Evolutionary conservation across 2,329 filamentous ascomycete genomes (phyloP), one percentile per base, ranked within the genome.

Genomic region (Thielaviopsis musarum): DNA sequence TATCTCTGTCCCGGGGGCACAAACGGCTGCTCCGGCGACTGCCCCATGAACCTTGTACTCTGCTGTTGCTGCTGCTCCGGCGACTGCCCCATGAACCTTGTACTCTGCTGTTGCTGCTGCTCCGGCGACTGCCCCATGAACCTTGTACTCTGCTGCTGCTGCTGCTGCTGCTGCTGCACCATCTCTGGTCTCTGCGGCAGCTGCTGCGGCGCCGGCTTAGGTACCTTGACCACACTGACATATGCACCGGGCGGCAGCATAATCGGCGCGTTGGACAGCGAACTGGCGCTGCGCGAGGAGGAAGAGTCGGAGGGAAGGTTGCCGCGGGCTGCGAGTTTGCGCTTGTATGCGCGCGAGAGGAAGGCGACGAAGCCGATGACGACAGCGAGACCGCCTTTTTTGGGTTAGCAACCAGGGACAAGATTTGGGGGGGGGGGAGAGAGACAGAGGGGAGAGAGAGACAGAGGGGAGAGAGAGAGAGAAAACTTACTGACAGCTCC

Each of bases 191-290:
- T n/a, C 17, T 41, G 38, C 10, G 55, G 30, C 12, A 21, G 38
- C 15, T 28, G 34, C 54, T 19, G 24, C 13, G 38, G 34, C 13
- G 13, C 15, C 38, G 55, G 55, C 26, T 51, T 19, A 7, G 57
- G 53, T 19, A 34, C 9, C 34, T 34, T 56, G 19, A 56, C 30
- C 26, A 41, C 28, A 3, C 21, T 41, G 1, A 56, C 54, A 10
- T 30, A 21, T 12, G 30, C 54, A 6, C 57, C 60, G 13, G 60
- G 60, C n/a, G 60, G 60, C n/a, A 61, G 34, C 60, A 61, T 61
- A 24, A 61, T 57, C 13, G 57, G 57, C 48, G 60, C 60, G 21
- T 52, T 55, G 21, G 60, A 57, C 9, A 61, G 57, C 5, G 48
- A 12, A 13, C 34, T 7, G 22, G 17, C 24, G 10, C 19, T 7